Evolutionary conservation across 306 rosid genomes (phyloP).

Genomic region (Begonia loranthoides): DNA sequence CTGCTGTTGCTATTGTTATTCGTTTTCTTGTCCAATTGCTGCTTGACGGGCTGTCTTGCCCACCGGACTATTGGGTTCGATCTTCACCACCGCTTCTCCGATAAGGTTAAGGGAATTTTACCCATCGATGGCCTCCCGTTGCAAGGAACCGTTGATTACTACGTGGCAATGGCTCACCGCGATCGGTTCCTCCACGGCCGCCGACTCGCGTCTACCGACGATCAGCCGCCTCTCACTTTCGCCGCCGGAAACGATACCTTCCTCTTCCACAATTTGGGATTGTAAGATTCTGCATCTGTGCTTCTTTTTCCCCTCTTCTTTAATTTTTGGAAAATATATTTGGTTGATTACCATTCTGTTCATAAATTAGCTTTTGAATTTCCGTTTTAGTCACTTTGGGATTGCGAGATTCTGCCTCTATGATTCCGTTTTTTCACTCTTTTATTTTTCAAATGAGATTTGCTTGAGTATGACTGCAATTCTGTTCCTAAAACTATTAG

Average conservation of each 20-base stretch:
- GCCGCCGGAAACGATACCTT: constrained; percentile 33
- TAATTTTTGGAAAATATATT: no score
- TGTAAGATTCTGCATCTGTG: constrained; percentile 19
- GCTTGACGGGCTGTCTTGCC: constrained; percentile 1
- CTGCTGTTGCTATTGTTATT: no score
- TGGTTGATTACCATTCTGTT: no score
- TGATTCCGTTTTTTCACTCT: not conserved
- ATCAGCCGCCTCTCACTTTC: constrained; percentile 32
- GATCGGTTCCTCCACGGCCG: constrained; percentile 54
- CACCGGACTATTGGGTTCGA: constrained; percentile 39
- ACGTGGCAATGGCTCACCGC: constrained; percentile 50
- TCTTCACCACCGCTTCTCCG: constrained; percentile 60
- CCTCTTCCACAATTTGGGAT: constrained; percentile 28
- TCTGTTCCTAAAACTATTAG: no score
- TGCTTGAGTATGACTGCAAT: no score
- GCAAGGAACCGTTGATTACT: constrained; percentile 47
- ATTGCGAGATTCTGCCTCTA: not conserved
- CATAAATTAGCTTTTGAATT: no score
- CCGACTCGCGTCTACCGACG: constrained; percentile 23
- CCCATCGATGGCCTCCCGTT: constrained; percentile 32
- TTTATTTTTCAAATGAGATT: no score
- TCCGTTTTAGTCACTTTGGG: no score
- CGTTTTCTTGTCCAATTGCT: no score
- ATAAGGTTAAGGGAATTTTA: constrained; percentile 47
- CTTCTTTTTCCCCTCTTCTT: no score